Evolutionary conservation across 345 rosid genomes (phyloP), one percentile per base, ranked within the genome.

Genomic region (Moricandia arvensis): DNA sequence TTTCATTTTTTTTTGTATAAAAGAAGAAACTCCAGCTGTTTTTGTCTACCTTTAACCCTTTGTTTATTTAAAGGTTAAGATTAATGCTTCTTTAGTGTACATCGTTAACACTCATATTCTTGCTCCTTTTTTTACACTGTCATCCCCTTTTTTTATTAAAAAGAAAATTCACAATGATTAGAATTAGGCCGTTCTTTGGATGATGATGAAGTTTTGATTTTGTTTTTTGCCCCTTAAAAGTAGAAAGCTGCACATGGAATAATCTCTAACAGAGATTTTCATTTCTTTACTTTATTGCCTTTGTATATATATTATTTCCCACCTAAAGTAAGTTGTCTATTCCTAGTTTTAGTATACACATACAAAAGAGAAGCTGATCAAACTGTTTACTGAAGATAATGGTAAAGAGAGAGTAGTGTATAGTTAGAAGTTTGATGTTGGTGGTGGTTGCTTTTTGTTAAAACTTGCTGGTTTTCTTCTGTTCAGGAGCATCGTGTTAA

Each of bases 401-500:
- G 80, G 70, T 75, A 71, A 21, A 62, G 79, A 59, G 37, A 30
- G 12, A 70, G 54, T 45, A n/a, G 12, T 76, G 54, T 45, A n/a
- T 45, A 63, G 68, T 35, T 12, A 41, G 5, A n/a, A 41, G 43
- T 26, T 57, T 70, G 59, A 15, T 6, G 59, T 31, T 49, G 16
- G 34, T 18, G 8, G 63, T 11, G 24, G 31, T 34, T 49, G 10
- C 31, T 49, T 11, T 67, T 45, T 45, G 30, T 53, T 45, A 1
- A 49, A 51, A 69, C 49, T 58, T 67, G 38, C 15, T 75, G 59
- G 65, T 77, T 69, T 47, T 77, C 62, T 35, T 55, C 34, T 75
- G 77, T 73, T 75, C 87, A 92, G 97, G 97, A 92, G 80, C 84
- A 92, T 78, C 89, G 80, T 81, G 90, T 92, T 35, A 80, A 61